phyloP scores from a whole-genome alignment of 106 monocot genomes.

The Hemerocallis citrina region DNA sequence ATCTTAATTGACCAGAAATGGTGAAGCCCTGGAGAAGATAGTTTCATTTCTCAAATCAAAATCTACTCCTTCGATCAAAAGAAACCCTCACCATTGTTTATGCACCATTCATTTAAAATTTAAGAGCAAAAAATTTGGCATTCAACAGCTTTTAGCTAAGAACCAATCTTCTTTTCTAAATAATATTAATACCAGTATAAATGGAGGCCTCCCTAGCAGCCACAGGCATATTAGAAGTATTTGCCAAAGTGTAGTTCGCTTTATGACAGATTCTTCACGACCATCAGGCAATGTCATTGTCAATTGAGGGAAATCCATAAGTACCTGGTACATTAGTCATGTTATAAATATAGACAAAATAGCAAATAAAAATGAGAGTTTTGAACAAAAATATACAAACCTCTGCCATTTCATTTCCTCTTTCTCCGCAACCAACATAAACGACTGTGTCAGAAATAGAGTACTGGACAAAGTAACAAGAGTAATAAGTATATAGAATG shows the following conservation, averaged over 20 bases:
- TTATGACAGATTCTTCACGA: conserved; percentile 99
- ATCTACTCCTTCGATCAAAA: too few relatives aligned
- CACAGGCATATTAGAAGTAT: conserved; percentile 99
- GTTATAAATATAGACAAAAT: not conserved
- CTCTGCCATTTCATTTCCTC: conserved; percentile 99
- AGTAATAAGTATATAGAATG: not conserved
- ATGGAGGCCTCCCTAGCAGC: conserved; percentile 98
- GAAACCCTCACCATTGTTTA: too few relatives aligned
- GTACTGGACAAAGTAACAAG: conserved; percentile 46
- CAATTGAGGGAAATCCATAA: conserved; percentile 98
- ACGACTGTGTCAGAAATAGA: conserved; percentile 99
- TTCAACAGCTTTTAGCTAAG: too few relatives aligned
- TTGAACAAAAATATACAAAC: conserved; percentile 23
- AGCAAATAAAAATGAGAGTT: not conserved
- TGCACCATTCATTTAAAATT: too few relatives aligned
- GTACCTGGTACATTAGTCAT: conserved; percentile 39
- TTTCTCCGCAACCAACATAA: conserved; percentile 99
- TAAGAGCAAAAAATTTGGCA: too few relatives aligned
- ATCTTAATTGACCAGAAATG: too few relatives aligned
- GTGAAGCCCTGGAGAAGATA: too few relatives aligned
- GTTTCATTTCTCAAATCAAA: too few relatives aligned
- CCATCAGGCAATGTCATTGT: conserved; percentile 98
- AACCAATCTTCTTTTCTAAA: too few relatives aligned
- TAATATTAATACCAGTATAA: conserved; percentile 62
- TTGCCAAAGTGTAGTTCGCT: conserved; percentile 92